Percentiles rank a stretch among this genome's conserved stretches.
Conservation (phyloP, 75 land plant genomes). For the Cryptomeria japonica region DNA sequence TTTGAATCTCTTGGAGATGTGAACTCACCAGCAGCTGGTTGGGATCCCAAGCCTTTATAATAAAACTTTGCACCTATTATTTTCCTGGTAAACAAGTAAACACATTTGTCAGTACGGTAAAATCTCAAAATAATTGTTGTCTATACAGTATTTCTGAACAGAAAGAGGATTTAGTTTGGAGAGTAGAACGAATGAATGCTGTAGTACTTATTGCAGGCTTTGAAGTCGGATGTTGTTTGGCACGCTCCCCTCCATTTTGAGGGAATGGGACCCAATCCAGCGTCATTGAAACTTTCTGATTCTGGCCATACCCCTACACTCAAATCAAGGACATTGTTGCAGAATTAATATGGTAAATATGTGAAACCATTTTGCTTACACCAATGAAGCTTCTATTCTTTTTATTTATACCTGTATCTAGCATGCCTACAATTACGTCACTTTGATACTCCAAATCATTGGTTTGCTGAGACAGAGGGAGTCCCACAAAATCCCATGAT, state of each 20-base stretch:
- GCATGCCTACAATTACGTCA: constrained; percentile 50
- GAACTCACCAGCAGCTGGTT: background rate
- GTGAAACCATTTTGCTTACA: background rate
- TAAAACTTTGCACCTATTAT: constrained; percentile 77
- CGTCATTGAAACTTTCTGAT: constrained; percentile 63
- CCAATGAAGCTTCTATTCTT: background rate
- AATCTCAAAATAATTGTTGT: no score
- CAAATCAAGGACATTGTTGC: background rate
- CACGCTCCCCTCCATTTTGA: constrained; percentile 70
- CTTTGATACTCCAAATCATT: constrained; percentile 19
- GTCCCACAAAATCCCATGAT: constrained; percentile 49
- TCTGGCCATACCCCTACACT: constrained; percentile 75
- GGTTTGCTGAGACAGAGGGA: constrained; percentile 9
- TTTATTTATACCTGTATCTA: constrained; percentile 45
- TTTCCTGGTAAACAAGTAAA: constrained; percentile 35
- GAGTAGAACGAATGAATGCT: no score
- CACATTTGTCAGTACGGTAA: background rate
- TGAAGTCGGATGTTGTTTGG: constrained; percentile 62
- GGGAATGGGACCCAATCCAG: constrained; percentile 48
- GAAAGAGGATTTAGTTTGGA: no score
- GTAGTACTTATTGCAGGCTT: constrained; percentile 48
- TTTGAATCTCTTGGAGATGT: constrained; percentile 58
- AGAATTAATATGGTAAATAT: background rate
- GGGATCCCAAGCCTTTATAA: constrained; percentile 14
- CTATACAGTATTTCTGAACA: no score